phyloP scores from a whole-genome alignment of 2,329 filamentous ascomycete genomes.

The Alternaria arborescens region DNA sequence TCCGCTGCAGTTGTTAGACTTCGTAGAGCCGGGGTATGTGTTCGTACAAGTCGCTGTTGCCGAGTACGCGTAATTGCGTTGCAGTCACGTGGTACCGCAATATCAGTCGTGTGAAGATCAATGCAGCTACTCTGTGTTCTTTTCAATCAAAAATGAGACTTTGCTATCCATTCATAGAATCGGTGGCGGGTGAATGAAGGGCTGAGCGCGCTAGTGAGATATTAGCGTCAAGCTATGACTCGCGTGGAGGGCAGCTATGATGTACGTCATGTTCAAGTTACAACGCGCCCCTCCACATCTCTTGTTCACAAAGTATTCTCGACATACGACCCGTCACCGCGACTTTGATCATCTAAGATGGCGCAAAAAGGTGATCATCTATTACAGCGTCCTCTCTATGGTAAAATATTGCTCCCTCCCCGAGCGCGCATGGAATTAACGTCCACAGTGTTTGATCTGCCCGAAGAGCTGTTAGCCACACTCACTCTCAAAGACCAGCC shows the following conservation, averaged over 20 bases:
- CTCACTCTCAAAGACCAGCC: slow-evolving; percentile 65
- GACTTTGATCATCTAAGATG: slow-evolving; percentile 25
- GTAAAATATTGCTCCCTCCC: slow-evolving; percentile 28
- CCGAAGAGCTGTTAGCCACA: slow-evolving; percentile 73
- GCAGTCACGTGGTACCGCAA: not conserved
- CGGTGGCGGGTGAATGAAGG: not conserved
- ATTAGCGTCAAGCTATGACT: slow-evolving; percentile 7
- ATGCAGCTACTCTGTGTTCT: not conserved
- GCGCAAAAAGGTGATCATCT: slow-evolving; percentile 43
- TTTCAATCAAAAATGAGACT: no score
- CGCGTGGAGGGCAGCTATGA: not conserved
- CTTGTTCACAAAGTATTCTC: not conserved
- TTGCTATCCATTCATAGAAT: no score
- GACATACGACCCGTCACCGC: not conserved
- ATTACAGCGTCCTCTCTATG: slow-evolving; percentile 51
- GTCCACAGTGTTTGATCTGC: slow-evolving; percentile 79
- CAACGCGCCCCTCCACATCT: slow-evolving; percentile 17
- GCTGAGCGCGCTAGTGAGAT: slow-evolving; percentile 1
- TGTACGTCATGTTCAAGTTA: slow-evolving; percentile 16
- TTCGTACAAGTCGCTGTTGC: slow-evolving; percentile 9
- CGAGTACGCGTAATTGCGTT: not conserved
- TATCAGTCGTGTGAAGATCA: not conserved
- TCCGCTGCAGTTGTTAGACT: slow-evolving; percentile 10
- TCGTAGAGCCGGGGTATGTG: slow-evolving; percentile 14
- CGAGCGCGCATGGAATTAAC: slow-evolving; percentile 20